Conservation (phyloP, 345 rosid genomes). For the Brassica cretica region DNA sequence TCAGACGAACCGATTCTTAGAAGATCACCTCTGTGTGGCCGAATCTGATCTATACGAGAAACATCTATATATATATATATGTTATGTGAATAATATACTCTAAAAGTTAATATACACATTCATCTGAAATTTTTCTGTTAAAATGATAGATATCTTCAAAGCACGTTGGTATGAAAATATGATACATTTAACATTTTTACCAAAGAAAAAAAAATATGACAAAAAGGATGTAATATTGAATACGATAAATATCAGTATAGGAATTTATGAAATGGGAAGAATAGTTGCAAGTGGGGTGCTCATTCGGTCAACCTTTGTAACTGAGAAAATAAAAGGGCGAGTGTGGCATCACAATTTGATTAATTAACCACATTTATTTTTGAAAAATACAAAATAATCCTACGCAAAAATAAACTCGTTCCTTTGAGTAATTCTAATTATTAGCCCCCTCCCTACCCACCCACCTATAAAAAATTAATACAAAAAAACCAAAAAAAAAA, state of each 20-base stretch:
- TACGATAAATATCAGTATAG: slow-evolving; percentile 1
- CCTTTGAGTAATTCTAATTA: slow-evolving; percentile 62
- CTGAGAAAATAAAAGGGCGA: slow-evolving; percentile 38
- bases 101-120: neutral
- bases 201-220: neutral
- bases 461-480: slow-evolving; percentile 41
- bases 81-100: too few relatives aligned
- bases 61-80: too few relatives aligned
- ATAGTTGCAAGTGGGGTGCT: slow-evolving; percentile 49
- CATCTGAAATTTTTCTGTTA: neutral
- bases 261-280: slow-evolving; percentile 56
- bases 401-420: slow-evolving; percentile 41
- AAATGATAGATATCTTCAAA: neutral
- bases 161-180: neutral
- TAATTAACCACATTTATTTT: slow-evolving; percentile 51
- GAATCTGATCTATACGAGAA: too few relatives aligned
- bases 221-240: neutral
- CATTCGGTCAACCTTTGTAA: slow-evolving; percentile 79
- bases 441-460: slow-evolving; percentile 55
- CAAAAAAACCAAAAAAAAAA: neutral
- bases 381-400: slow-evolving; percentile 14
- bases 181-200: neutral
- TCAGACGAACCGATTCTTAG: too few relatives aligned
- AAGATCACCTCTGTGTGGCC: too few relatives aligned
- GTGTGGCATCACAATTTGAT: slow-evolving; percentile 15